Percentiles rank a stretch among this genome's conserved stretches.
Conservation (phyloP, 495 filamentous ascomycete species). For the Aspergillus bridgeri region DNA sequence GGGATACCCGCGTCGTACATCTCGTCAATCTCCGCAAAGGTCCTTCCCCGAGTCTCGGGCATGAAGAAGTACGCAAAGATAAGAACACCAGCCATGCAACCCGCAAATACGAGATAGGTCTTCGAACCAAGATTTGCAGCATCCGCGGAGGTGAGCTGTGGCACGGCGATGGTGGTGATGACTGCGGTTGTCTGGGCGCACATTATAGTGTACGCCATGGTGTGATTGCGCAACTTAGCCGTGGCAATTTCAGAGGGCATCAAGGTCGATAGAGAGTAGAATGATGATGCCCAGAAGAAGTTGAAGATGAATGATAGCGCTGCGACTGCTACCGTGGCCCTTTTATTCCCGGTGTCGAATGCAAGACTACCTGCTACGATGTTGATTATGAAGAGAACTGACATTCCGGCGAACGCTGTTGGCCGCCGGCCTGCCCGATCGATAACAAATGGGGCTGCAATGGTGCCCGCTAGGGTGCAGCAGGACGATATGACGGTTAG, state of each 20-base stretch:
- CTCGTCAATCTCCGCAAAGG: conserved; percentile 52
- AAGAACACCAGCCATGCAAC: conserved; percentile 38
- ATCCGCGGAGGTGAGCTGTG: conserved; percentile 35
- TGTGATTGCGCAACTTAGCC: conserved; percentile 38
- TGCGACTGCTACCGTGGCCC: conserved; percentile 23
- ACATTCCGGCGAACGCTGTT: conserved; percentile 36
- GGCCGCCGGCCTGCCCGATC: conserved; percentile 35
- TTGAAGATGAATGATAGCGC: conserved; percentile 34
- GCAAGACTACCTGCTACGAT: conserved; percentile 26
- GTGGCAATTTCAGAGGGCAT: conserved; percentile 42
- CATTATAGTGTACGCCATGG: conserved; percentile 40
- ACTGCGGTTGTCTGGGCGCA: conserved; percentile 37
- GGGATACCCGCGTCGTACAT: conserved; percentile 51
- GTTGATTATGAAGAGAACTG: conserved; percentile 27
- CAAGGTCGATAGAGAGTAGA: conserved; percentile 30
- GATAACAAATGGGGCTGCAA: conserved; percentile 35
- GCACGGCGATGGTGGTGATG: conserved; percentile 34
- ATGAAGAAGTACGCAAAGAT: conserved; percentile 50
- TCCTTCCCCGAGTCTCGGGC: conserved; percentile 51
- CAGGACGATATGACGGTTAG: conserved; percentile 40
- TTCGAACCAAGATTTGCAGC: conserved; percentile 38
- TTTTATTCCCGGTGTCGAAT: conserved; percentile 18
- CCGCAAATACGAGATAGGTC: conserved; percentile 37
- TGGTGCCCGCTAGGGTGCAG: conserved; percentile 37
- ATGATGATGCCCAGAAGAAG: conserved; percentile 38